These are phyloP conservation scores for Salvia hispanica DNA, from an alignment of 257 asterid species.

Conservation along the genomic window DNA sequence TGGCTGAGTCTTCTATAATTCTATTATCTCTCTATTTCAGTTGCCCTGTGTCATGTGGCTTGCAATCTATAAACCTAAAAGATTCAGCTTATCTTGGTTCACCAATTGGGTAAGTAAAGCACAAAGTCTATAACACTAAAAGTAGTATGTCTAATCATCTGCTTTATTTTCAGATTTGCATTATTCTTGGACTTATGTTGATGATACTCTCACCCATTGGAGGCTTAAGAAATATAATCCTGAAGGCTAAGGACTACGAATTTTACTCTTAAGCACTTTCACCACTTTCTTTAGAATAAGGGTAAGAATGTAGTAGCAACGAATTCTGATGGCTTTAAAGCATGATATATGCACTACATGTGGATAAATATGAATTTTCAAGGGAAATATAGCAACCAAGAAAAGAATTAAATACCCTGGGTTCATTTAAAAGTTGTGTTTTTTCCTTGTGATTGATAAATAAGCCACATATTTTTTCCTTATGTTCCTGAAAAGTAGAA, in stretches of 20 bases:
- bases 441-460: neutral
- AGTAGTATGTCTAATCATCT: neutral
- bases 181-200: slow-evolving; percentile 43
- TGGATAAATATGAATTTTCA: neutral
- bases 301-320: neutral
- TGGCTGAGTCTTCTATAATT: neutral
- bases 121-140: neutral
- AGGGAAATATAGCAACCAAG: neutral
- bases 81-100: slow-evolving; percentile 39
- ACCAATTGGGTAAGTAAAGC: too few species aligned
- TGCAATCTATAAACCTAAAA: slow-evolving; percentile 61
- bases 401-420: neutral
- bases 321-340: too few species aligned
- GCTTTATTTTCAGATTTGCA: slow-evolving; percentile 40
- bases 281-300: neutral
- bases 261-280: slow-evolving; percentile 37
- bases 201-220: slow-evolving; percentile 53
- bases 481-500: neutral
- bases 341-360: neutral
- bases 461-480: too few species aligned
- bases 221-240: slow-evolving; percentile 48
- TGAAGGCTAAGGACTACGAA: slow-evolving; percentile 41
- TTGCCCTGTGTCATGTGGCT: slow-evolving; percentile 84
- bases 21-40: slow-evolving; percentile 34
- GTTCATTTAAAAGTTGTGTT: neutral